Evolutionary conservation across 2,329 filamentous ascomycete genomes (phyloP), one percentile per base, ranked within the genome.

Genomic region (Colletotrichum coccodes): DNA sequence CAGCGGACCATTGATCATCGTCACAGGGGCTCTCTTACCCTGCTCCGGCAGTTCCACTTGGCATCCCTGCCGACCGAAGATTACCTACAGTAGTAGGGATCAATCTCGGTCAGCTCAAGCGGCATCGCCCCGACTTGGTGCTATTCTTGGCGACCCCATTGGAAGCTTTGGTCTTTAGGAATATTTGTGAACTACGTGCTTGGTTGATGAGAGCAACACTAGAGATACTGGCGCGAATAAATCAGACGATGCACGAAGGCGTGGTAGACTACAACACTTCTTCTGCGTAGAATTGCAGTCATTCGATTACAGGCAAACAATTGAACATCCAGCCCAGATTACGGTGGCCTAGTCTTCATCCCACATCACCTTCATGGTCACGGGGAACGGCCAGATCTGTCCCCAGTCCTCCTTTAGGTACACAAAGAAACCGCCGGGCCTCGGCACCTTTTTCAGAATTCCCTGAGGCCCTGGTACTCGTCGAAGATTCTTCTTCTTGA

Each of bases 331-430:
- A 9, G 49, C n/a, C 3, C 9, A n/a, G 11, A 3, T 12, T 6
- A 14, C 14, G 6, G 8, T 3, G 11, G n/a, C 36, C 32, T 53
- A 53, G 6, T 53, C 30, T 4, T 57, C 46, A 28, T 86, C 84
- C 85, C 85, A 87, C 56, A 78, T 80, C 6, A 87, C 78, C 80
- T 86, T 86, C 85, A 87, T 87, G n/a, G 81, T 83, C 0, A 80
- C 81, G 0, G 86, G 85, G 74, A 85, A 86, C 1, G 83, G 80
- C 73, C 77, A 81, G 23, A 83, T 72, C 8, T 74, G 76, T 18
- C 89, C 87, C 82, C 90, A 89, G 74, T 93, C 90, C 78, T 91
- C 88, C 42, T 87, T 86, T 83, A 93, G 81, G 76, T 92, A 94
- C 7, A 87, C 80, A 11, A 82, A 87, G 76, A 85, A 86, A 0